These are phyloP conservation scores for Pulveroboletus sp. DNA, from an alignment of 768 basidiomycete species.

Conservation along the genomic window DNA sequence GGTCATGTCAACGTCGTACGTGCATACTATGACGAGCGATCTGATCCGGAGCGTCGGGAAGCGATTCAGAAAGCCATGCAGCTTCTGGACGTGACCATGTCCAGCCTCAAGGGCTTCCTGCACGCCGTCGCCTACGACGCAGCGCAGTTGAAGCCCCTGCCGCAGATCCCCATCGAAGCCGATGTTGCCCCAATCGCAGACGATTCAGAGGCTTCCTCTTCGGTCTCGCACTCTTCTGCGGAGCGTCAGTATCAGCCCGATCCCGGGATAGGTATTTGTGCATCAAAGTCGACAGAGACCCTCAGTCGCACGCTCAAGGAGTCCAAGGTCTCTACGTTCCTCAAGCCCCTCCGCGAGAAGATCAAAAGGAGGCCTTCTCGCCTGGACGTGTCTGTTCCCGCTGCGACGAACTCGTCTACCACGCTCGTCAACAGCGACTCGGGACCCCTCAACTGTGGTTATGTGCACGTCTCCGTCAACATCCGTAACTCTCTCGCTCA, in stretches of 20 bases:
- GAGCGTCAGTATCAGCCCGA: background rate
- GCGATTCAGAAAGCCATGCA: slow-evolving; percentile 20
- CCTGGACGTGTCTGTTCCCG: background rate
- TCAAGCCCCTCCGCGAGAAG: slow-evolving; percentile 14
- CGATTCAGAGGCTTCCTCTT: background rate
- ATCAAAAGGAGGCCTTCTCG: slow-evolving; percentile 6
- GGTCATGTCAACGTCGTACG: slow-evolving; percentile 18
- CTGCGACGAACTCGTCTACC: slow-evolving; percentile 12
- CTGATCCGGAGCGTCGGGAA: slow-evolving; percentile 2
- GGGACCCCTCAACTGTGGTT: slow-evolving; percentile 16
- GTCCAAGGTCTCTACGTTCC: slow-evolving; percentile 14
- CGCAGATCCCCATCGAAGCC: slow-evolving; percentile 15
- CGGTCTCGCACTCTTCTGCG: slow-evolving; percentile 4
- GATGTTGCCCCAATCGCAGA: background rate
- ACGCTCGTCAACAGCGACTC: slow-evolving; percentile 18
- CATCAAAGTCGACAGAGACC: slow-evolving; percentile 4
- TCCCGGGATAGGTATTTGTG: background rate
- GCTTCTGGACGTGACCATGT: slow-evolving; percentile 31
- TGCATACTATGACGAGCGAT: slow-evolving; percentile 1
- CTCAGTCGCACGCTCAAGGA: background rate
- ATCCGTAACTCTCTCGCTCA: slow-evolving; percentile 27
- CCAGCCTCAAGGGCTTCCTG: slow-evolving; percentile 32
- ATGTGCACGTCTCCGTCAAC: slow-evolving; percentile 22
- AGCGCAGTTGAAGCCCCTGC: slow-evolving; percentile 27
- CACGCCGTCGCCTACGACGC: slow-evolving; percentile 27